Evolutionary conservation across 306 rosid species (phyloP).

Genomic region (Oemleria cerasiformis): DNA sequence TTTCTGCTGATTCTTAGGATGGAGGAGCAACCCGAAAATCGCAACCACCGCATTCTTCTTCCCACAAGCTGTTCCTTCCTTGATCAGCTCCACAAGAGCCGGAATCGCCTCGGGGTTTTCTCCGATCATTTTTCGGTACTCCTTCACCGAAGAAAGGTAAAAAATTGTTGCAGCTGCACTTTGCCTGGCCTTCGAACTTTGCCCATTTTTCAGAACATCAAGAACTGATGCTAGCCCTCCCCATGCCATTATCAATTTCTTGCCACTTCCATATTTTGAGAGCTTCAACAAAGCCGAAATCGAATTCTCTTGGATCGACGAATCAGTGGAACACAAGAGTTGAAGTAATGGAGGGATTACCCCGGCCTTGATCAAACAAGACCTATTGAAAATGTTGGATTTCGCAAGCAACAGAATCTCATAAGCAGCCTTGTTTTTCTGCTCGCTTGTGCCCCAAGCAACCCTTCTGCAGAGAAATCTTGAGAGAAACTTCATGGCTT

Average conservation of each 20-base stretch:
- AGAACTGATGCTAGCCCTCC: slow-evolving; percentile 48
- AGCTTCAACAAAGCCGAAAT: slow-evolving; percentile 69
- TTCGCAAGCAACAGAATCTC: slow-evolving; percentile 69
- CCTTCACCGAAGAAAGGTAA: slow-evolving; percentile 59
- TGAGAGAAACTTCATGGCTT: slow-evolving; percentile 54
- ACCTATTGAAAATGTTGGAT: slow-evolving; percentile 60
- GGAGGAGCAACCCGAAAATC: slow-evolving; percentile 56
- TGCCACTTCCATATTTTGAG: slow-evolving; percentile 57
- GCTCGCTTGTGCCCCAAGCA: slow-evolving; percentile 44
- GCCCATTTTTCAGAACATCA: slow-evolving; percentile 44
- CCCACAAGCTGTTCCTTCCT: slow-evolving; percentile 58
- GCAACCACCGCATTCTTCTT: slow-evolving; percentile 76
- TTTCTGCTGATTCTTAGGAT: slow-evolving; percentile 41
- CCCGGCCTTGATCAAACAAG: slow-evolving; percentile 61
- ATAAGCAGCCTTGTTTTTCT: slow-evolving; percentile 65
- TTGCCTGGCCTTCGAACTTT: slow-evolving; percentile 51
- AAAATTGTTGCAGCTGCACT: slow-evolving; percentile 65
- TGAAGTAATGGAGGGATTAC: slow-evolving; percentile 48
- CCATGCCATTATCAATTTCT: slow-evolving; percentile 35
- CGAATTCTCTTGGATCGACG: slow-evolving; percentile 50
- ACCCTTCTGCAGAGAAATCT: slow-evolving; percentile 48
- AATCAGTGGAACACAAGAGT: slow-evolving; percentile 32
- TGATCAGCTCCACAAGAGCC: slow-evolving; percentile 46
- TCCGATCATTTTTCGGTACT: slow-evolving; percentile 53
- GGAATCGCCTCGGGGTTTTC: slow-evolving; percentile 50